Percentiles rank a stretch among this genome's conserved stretches.
phyloP scores from a whole-genome alignment of 1,284 basidiomycete genomes.

The Ganoderma multipileum region DNA sequence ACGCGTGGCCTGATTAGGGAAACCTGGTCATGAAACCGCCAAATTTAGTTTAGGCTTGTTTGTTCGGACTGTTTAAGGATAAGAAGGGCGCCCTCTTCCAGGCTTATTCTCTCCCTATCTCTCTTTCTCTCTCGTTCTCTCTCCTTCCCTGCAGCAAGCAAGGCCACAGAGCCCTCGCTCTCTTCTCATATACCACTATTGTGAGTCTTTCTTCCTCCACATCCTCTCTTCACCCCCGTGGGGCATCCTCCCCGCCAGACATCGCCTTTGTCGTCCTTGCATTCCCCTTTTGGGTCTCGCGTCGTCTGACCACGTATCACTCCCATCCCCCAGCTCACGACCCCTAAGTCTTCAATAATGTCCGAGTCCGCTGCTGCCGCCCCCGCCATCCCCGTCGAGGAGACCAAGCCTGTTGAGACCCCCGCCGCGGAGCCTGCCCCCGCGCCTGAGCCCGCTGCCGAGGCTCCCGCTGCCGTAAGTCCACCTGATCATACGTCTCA shows the following conservation, averaged over 20 bases:
- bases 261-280: slow-evolving; percentile 23
- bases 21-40: slow-evolving; percentile 35
- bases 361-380: slow-evolving; percentile 67
- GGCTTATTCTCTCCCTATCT: slow-evolving; percentile 42
- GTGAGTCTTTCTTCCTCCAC: slow-evolving; percentile 32
- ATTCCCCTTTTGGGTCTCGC: slow-evolving; percentile 17
- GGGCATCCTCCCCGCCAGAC: slow-evolving; percentile 14
- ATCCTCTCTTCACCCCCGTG: slow-evolving; percentile 29
- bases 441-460: slow-evolving; percentile 39
- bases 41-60: slow-evolving; percentile 47
- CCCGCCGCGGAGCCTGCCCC: slow-evolving; percentile 44
- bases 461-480: slow-evolving; percentile 37
- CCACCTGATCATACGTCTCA: background rate
- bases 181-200: slow-evolving; percentile 41
- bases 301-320: slow-evolving; percentile 34
- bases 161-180: slow-evolving; percentile 36
- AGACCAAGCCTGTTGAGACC: slow-evolving; percentile 51
- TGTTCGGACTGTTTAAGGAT: slow-evolving; percentile 58
- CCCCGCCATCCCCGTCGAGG: slow-evolving; percentile 51
- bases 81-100: slow-evolving; percentile 49
- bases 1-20: slow-evolving; percentile 32
- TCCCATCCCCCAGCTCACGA: slow-evolving; percentile 51
- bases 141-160: slow-evolving; percentile 34
- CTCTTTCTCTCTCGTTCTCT: slow-evolving; percentile 44
- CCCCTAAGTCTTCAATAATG: slow-evolving; percentile 70